phyloP scores from a whole-genome alignment of 164 flowering plant genomes.

The Protea cynaroides region DNA sequence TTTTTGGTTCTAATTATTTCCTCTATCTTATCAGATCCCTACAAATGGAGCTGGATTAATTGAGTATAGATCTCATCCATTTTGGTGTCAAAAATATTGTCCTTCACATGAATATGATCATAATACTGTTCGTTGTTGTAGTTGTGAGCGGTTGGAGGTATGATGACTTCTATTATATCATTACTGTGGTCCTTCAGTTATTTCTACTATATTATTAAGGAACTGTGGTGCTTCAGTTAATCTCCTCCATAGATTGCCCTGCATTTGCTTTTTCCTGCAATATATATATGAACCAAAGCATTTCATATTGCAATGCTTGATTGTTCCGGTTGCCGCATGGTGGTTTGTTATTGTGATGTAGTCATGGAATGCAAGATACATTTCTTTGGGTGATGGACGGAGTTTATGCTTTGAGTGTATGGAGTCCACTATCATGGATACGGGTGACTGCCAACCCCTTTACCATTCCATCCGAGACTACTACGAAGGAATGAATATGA shows the following conservation, averaged over 20 bases:
- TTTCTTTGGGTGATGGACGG: constrained; percentile 79
- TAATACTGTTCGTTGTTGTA: constrained; percentile 81
- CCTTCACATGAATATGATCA: constrained; percentile 92
- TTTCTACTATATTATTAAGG: not conserved
- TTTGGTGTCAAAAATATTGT: constrained; percentile 91
- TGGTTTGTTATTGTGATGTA: constrained; percentile 15
- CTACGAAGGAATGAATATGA: constrained; percentile 96
- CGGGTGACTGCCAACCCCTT: constrained; percentile 89
- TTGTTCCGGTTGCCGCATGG: not conserved
- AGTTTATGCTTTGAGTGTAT: constrained; percentile 85
- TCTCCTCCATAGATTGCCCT: not conserved
- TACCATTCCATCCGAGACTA: constrained; percentile 84
- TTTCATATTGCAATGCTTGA: not conserved
- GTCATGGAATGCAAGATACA: constrained; percentile 66
- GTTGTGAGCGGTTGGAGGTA: constrained; percentile 98
- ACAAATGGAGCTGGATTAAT: constrained; percentile 85
- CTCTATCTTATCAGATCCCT: constrained; percentile 61
- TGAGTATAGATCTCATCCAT: constrained; percentile 93
- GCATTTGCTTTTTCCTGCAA: not conserved
- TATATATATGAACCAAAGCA: not conserved
- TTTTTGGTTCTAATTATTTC: not conserved
- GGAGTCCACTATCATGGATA: constrained; percentile 94
- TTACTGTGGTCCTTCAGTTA: not conserved
- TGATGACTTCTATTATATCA: not conserved
- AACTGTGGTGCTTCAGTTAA: not conserved